Conservation (phyloP, 2,329 filamentous ascomycete genomes). For the Phoma sp. region DNA sequence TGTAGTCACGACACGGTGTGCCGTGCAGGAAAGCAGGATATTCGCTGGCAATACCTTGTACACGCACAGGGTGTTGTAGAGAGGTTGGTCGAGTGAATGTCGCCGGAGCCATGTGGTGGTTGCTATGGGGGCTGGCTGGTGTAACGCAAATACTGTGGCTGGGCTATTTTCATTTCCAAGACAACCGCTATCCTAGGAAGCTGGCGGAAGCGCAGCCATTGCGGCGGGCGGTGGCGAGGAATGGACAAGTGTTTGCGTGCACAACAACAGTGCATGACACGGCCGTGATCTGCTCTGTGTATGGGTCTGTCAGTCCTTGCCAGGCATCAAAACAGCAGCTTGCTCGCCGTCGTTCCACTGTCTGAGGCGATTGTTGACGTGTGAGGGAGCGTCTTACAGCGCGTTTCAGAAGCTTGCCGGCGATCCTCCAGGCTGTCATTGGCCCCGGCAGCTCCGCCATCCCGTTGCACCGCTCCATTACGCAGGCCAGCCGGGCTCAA, state of each 20-base stretch:
- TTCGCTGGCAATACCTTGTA: not conserved
- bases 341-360: not conserved
- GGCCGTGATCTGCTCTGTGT: not conserved
- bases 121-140: not conserved
- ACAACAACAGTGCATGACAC: not conserved
- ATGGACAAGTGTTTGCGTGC: not conserved
- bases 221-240: not conserved
- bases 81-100: not conserved
- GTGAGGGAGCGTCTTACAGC: not conserved
- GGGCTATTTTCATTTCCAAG: slow-evolving; percentile 6
- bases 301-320: not conserved
- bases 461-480: slow-evolving; percentile 10
- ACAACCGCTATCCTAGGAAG: not conserved
- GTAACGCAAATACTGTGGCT: not conserved
- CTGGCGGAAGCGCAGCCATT: slow-evolving; percentile 1
- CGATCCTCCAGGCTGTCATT: slow-evolving; percentile 4
- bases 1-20: slow-evolving; percentile 3
- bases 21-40: not conserved
- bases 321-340: not conserved
- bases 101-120: not conserved
- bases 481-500: slow-evolving; percentile 15
- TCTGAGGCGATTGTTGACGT: slow-evolving; percentile 3
- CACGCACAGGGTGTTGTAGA: not conserved
- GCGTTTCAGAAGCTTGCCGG: slow-evolving; percentile 14
- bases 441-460: slow-evolving; percentile 6